Evolutionary conservation across 129 eudicot species (phyloP), one percentile per base, ranked within the genome.

Genomic region (Centella asiatica): DNA sequence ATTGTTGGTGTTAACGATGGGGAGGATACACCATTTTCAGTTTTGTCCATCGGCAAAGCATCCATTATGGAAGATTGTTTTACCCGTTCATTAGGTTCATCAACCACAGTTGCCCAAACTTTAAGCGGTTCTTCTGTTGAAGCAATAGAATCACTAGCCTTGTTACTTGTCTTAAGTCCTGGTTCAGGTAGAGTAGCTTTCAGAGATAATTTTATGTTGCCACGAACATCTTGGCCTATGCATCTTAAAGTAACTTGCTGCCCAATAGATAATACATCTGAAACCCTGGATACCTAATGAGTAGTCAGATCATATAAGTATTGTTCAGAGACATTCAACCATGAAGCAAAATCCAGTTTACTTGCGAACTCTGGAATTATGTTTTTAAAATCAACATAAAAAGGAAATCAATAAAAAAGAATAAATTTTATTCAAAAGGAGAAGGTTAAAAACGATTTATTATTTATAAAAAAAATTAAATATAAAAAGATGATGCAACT

Each of bases 221-320:
- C 99, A 66, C 99, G 99, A 39, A 75, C 70, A 76, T 92, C 99
- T 70, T 78, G 84, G 20, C 83, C 99, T 18, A 87, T 92, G 77
- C 99, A 92, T 95, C 71, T 92, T 49, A 92, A 66, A 5, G 83
- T 68, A 57, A 92, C 72, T 67, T 84, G 75, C 74, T 92, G 95
- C 68, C 96, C 96, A 12, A 87, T 69, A 53, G 96, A 80, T 60
- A 92, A 64, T 74, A 92, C 89, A 57, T 92, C 99, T 6, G 95
- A 68, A 63, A 92, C 80, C 76, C 72, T 81, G 59, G 83, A 68
- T 33, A 92, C 96, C 99, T 92, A 76, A 60, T 34, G 70, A 68
- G 40, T 8, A 53, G 27, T 23, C 20, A 44, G 29, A 62, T 55
- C 44, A 22, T 36, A 31, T 55, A 55, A 14, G n/a, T 27, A 55